phyloP scores from a whole-genome alignment of 371 early-diverging fungal species.

The Zychaea mexicana region DNA sequence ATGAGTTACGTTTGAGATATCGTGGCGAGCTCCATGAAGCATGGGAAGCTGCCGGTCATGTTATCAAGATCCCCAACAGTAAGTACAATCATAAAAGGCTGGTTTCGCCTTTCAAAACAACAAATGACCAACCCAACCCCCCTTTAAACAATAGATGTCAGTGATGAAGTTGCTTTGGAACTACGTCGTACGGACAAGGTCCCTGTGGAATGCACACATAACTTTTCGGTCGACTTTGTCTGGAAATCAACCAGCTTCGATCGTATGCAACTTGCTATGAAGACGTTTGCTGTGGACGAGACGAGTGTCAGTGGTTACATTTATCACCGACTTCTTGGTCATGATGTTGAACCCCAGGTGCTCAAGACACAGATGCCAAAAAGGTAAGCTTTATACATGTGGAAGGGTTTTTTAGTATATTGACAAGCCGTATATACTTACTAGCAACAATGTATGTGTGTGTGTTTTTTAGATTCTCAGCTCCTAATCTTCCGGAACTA shows the following conservation, averaged over 20 bases:
- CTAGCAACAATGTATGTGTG: neutral
- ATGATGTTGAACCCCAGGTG: conserved; percentile 85
- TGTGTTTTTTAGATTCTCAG: conserved; percentile 64
- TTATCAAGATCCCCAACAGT: conserved; percentile 95
- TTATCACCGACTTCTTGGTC: conserved; percentile 91
- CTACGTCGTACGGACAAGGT: conserved; percentile 65
- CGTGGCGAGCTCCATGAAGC: conserved; percentile 83
- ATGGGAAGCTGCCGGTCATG: conserved; percentile 92
- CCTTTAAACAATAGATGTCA: conserved; percentile 57
- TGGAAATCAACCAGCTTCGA: conserved; percentile 99
- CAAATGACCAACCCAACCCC: neutral
- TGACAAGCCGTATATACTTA: neutral
- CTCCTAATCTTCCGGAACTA: conserved; percentile 93
- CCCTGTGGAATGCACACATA: conserved; percentile 88
- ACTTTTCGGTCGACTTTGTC: conserved; percentile 97
- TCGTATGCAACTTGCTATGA: conserved; percentile 95
- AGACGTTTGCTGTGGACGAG: conserved; percentile 94
- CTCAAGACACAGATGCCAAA: conserved; percentile 81
- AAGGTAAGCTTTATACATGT: no score
- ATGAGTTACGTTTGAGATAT: conserved; percentile 91
- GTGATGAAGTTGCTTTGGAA: conserved; percentile 94
- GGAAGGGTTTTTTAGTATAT: neutral
- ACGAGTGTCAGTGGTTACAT: conserved; percentile 94
- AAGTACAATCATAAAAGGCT: conserved; percentile 23
- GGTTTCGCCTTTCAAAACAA: neutral